These are phyloP conservation scores for Penicillium hordei DNA, from an alignment of 2,329 filamentous ascomycete genomes.

Conservation along the genomic window DNA sequence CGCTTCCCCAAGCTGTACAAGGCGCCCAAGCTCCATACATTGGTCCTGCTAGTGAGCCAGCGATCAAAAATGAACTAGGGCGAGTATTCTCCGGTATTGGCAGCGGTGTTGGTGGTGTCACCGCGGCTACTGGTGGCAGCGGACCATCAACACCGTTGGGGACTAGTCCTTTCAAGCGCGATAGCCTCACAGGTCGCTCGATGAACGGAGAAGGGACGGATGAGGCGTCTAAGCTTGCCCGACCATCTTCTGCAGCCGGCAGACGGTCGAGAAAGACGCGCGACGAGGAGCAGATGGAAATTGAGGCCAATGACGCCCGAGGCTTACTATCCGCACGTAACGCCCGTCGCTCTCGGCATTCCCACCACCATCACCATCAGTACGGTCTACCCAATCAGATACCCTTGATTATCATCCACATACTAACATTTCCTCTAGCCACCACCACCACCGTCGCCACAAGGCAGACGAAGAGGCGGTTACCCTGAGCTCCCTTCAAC, in stretches of 20 bases:
- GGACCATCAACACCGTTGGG: constrained; percentile 56
- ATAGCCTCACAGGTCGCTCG: constrained; percentile 49
- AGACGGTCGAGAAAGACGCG: constrained; percentile 68
- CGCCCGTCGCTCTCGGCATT: constrained; percentile 57
- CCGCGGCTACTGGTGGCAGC: constrained; percentile 50
- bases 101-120: constrained; percentile 60
- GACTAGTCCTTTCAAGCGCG: constrained; percentile 52
- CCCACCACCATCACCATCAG: constrained; percentile 62
- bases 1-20: constrained; percentile 88
- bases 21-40: constrained; percentile 80
- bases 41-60: constrained; percentile 76
- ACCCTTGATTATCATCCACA: neutral
- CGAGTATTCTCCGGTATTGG: constrained; percentile 95
- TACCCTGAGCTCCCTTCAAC: constrained; percentile 24
- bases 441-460: constrained; percentile 56
- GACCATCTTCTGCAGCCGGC: constrained; percentile 50
- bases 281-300: constrained; percentile 70
- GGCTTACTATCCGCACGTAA: constrained; percentile 63
- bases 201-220: constrained; percentile 42
- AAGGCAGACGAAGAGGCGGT: constrained; percentile 51
- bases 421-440: constrained; percentile 32
- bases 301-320: constrained; percentile 65
- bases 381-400: constrained; percentile 36
- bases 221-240: constrained; percentile 39
- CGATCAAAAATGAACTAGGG: constrained; percentile 92